Evolutionary conservation across 495 filamentous ascomycete species (phyloP), one percentile per base, ranked within the genome.

Genomic region (Trypethelium eluteriae): DNA sequence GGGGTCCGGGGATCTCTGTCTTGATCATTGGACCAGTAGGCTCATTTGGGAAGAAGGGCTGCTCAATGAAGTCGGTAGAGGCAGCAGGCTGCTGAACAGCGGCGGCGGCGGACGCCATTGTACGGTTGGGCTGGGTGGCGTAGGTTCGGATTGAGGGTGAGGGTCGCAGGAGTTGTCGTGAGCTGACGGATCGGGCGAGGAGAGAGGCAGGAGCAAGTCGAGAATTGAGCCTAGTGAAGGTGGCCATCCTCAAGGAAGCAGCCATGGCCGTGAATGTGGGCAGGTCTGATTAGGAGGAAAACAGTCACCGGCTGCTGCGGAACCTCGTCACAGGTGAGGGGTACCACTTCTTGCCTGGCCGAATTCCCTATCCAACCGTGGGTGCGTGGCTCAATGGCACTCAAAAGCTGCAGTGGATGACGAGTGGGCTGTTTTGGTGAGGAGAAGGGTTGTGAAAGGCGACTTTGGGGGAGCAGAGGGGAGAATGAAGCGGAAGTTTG

Each of bases 1-100:
- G 82, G 59, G 93, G 92, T 2, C 93, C 94, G 14, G 93, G 93
- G 70, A 98, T 92, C 41, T 84, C 79, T 6, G 89, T 96, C 75
- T 84, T 84, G 68, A 97, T 76, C 11, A 78, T 80, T 39, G 93
- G 93, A 34, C 81, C 85, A 47, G 80, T 66, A n/a, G 93, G 91
- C 82, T 98, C 93, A 71, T 87, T 71, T 3, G 73, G 73, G 66
- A 79, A 78, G 72, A 71, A 76, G 0, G 76, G 66, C 65, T 72
- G 72, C 67, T 76, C 69, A 47, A 34, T 41, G 25, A 62, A 41
- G 11, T 69, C 62, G 65, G 53, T 36, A 9, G 53, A 7, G 36
- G 53, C 53, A 59, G 53, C 11, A 34, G n/a, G 4, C 32, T 59
- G 53, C 53, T 59, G 53, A 36, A 59, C 53, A 59, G 53, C 53